Percentiles rank a stretch among this genome's conserved stretches.
These are phyloP conservation scores for Polygonum aviculare DNA, from an alignment of 148 eudicot genomes.

Conservation along the genomic window DNA sequence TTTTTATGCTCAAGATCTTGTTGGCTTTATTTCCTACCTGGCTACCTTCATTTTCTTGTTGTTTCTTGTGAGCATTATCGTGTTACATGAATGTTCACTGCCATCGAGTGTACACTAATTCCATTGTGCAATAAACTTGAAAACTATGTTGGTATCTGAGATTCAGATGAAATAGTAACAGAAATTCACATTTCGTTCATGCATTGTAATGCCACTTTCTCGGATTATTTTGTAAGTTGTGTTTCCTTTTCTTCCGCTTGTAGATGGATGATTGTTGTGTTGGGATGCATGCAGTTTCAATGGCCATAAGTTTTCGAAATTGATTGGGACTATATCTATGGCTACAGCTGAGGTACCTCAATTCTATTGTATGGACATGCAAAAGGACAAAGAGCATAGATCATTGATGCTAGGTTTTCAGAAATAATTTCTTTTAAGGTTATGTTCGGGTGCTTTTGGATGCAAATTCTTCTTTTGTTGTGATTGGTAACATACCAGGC, in stretches of 20 bases:
- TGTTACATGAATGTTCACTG: not conserved
- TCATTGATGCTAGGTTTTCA: not conserved
- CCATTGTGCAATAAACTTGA: not conserved
- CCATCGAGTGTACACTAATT: not conserved
- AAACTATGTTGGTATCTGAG: not conserved
- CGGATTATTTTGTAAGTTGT: not conserved
- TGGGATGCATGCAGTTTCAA: conserved; percentile 5
- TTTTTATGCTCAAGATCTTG: not conserved
- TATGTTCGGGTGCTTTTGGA: not conserved
- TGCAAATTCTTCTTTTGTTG: not conserved
- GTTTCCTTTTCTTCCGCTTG: conserved; percentile 1
- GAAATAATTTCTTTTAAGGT: not conserved
- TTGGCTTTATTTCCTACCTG: not conserved
- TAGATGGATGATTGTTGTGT: conserved; percentile 10
- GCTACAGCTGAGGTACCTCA: conserved; percentile 7
- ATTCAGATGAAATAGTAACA: not conserved
- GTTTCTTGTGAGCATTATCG: not conserved
- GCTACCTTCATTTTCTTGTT: not conserved
- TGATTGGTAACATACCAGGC: not conserved
- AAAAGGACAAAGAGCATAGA: not conserved
- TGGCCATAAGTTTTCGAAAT: conserved; percentile 4
- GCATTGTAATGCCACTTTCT: not conserved
- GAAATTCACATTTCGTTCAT: not conserved
- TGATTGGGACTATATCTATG: conserved; percentile 1
- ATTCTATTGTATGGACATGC: not conserved